Evolutionary conservation across 2,329 filamentous ascomycete genomes (phyloP).

Genomic region (Pseudogymnoascus pannorum): DNA sequence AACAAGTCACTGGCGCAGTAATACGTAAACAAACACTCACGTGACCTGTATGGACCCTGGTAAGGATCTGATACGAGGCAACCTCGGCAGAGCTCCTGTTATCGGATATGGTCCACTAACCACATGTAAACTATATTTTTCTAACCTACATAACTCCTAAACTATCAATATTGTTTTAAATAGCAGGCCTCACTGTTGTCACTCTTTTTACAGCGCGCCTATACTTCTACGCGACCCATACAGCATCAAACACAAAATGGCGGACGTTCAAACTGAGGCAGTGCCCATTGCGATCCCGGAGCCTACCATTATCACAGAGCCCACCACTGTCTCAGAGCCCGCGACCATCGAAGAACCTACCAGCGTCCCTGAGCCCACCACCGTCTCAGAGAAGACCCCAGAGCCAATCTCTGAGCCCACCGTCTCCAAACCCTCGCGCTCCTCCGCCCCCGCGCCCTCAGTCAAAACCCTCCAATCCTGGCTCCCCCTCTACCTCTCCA

Average conservation of each 20-base stretch:
- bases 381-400: neutral
- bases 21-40: neutral
- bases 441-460: conserved; percentile 17
- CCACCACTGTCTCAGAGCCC: neutral
- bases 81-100: neutral
- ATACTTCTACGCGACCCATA: neutral
- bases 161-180: neutral
- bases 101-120: neutral
- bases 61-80: neutral
- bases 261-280: neutral
- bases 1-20: neutral
- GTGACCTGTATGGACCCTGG: neutral
- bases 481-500: conserved; percentile 27
- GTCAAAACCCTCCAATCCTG: conserved; percentile 21
- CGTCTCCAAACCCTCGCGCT: neutral
- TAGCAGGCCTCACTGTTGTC: neutral
- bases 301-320: neutral
- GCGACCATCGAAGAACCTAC: neutral
- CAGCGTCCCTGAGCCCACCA: neutral
- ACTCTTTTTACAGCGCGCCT: neutral
- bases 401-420: neutral
- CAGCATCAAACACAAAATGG: neutral
- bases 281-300: neutral
- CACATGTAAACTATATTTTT: neutral
- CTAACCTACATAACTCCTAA: neutral